phyloP scores from a whole-genome alignment of 2,329 filamentous ascomycete genomes.

The Botryotinia convoluta region DNA sequence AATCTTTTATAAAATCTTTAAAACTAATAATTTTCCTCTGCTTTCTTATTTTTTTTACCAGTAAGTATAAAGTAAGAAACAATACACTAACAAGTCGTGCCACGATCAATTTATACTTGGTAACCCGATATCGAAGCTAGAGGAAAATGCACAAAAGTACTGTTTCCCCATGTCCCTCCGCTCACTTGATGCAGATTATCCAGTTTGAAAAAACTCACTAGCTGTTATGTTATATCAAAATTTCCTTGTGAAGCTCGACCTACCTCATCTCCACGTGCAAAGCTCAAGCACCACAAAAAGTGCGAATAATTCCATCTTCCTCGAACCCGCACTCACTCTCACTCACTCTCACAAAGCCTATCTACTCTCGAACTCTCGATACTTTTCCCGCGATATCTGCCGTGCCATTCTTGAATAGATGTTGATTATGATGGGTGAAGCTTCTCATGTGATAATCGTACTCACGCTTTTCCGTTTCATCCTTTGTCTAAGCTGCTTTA shows the following conservation, averaged over 20 bases:
- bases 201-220: background rate
- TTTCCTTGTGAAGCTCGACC: background rate
- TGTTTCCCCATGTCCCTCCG: background rate
- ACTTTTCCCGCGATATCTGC: background rate
- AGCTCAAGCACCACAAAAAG: background rate
- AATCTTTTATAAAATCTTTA: background rate
- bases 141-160: background rate
- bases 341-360: background rate
- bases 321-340: too few species aligned
- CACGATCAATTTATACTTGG: background rate
- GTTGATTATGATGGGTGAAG: background rate
- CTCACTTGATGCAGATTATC: background rate
- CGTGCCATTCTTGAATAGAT: fast-evolving
- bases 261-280: background rate
- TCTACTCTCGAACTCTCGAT: background rate
- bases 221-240: background rate
- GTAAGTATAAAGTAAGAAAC: background rate
- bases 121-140: background rate
- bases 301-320: too few species aligned
- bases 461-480: background rate
- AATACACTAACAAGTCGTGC: background rate
- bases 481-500: too few species aligned
- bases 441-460: background rate
- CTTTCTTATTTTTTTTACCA: background rate
- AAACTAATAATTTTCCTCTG: background rate